phyloP scores from a whole-genome alignment of 179 eudicot genomes.

The Carnegiea gigantea region DNA sequence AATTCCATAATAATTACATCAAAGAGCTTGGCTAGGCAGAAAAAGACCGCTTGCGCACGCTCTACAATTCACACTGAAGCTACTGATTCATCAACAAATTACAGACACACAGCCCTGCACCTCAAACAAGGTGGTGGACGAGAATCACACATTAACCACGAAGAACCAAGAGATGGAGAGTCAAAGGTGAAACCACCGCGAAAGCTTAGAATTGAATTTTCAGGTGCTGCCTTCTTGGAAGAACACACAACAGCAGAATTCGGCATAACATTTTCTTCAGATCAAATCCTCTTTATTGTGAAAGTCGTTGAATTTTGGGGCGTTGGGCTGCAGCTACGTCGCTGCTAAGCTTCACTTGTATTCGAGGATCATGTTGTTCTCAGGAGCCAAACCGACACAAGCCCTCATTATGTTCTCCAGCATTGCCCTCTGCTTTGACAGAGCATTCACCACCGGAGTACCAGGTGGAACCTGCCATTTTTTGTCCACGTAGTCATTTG shows the following conservation, averaged over 20 bases:
- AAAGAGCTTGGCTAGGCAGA: slow-evolving; percentile 18
- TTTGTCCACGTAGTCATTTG: background rate
- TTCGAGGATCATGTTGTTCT: slow-evolving; percentile 97
- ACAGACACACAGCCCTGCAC: slow-evolving; percentile 9
- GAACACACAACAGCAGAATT: background rate
- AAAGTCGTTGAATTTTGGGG: slow-evolving; percentile 1
- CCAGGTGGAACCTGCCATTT: slow-evolving; percentile 91
- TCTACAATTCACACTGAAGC: slow-evolving; percentile 13
- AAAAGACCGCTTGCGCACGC: slow-evolving; percentile 26
- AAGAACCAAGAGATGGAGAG: background rate
- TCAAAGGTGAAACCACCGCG: background rate
- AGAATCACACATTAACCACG: background rate
- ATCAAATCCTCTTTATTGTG: slow-evolving; percentile 29
- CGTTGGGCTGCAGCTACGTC: background rate
- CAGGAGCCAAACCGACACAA: slow-evolving; percentile 93
- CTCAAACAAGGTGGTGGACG: background rate
- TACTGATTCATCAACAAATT: slow-evolving; percentile 1
- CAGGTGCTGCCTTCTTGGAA: slow-evolving; percentile 15
- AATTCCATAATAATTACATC: slow-evolving; percentile 23
- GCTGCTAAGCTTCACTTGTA: slow-evolving; percentile 47
- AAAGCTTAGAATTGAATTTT: slow-evolving; percentile 19
- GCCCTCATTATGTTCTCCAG: slow-evolving; percentile 97
- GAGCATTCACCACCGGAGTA: slow-evolving; percentile 96
- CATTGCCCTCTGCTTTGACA: slow-evolving; percentile 96
- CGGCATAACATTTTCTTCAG: background rate